Evolutionary conservation across 2,329 filamentous ascomycete genomes (phyloP).

Genomic region (Diaporthe citriasiana): DNA sequence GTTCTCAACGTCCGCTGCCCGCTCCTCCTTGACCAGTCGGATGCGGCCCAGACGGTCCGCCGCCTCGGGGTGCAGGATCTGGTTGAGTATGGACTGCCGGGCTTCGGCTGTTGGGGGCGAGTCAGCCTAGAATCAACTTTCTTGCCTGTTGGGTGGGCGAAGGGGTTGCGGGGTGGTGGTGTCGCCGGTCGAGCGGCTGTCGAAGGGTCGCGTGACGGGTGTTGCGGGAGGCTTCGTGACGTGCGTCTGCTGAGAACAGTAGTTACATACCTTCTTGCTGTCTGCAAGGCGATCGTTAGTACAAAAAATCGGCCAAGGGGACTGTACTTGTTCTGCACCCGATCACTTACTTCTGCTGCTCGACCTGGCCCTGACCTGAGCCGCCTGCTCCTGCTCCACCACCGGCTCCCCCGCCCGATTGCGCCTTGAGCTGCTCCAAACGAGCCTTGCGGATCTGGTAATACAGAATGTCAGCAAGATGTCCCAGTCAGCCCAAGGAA

Average conservation of each 20-base stretch:
- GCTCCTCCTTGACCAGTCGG: constrained; percentile 92
- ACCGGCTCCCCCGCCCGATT: constrained; percentile 67
- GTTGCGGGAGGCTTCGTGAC: background rate
- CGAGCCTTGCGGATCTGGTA: constrained; percentile 89
- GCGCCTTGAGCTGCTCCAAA: constrained; percentile 90
- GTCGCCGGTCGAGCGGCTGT: background rate
- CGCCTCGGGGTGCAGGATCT: constrained; percentile 95
- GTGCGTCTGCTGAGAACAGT: background rate
- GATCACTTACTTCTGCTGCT: constrained; percentile 73
- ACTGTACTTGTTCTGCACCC: background rate
- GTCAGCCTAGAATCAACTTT: background rate
- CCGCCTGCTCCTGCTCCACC: constrained; percentile 61
- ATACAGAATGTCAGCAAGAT: background rate
- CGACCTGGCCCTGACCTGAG: constrained; percentile 67
- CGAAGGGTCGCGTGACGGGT: constrained; percentile 6
- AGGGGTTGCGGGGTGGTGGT: background rate
- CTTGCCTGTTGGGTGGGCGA: too few relatives aligned
- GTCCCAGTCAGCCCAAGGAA: background rate
- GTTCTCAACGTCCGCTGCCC: constrained; percentile 92
- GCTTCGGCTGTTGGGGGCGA: constrained; percentile 69
- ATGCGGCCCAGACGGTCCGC: constrained; percentile 95
- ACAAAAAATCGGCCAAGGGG: background rate
- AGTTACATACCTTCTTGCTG: constrained; percentile 60
- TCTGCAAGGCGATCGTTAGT: constrained; percentile 48
- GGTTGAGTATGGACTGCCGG: constrained; percentile 82